These are phyloP conservation scores for Kluyveromyces starmeri DNA, from an alignment of 805 yeast species.

Conservation along the genomic window DNA sequence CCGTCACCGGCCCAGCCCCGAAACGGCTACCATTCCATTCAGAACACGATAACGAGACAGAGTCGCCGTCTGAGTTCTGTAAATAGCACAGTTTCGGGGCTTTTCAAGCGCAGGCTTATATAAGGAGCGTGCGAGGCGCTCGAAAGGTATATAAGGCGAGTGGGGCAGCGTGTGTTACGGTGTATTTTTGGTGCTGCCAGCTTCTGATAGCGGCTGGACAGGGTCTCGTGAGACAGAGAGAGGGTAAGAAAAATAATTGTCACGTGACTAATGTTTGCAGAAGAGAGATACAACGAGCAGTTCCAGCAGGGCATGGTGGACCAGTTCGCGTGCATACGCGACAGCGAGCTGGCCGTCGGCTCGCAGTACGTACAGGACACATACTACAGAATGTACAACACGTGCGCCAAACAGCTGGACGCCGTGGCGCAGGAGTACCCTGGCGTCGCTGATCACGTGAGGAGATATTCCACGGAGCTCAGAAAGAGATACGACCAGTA, in stretches of 20 bases:
- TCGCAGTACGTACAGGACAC: conserved; percentile 1
- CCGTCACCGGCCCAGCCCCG: too few species aligned
- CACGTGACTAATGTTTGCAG: conserved; percentile 1
- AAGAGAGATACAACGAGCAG: conserved; percentile 2
- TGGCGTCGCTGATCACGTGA: not conserved
- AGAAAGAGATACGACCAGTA: conserved; percentile 1
- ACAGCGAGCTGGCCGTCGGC: not conserved
- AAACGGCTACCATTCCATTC: too few species aligned
- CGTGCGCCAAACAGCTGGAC: not conserved
- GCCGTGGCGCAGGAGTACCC: conserved; percentile 1
- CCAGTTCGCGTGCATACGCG: conserved; percentile 2
- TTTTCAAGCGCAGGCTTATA: too few species aligned
- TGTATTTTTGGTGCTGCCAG: too few species aligned
- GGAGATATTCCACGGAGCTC: not conserved
- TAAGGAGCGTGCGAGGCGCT: too few species aligned
- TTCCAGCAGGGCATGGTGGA: conserved; percentile 4
- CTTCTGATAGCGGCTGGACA: too few species aligned
- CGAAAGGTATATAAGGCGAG: too few species aligned
- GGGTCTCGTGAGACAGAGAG: too few species aligned
- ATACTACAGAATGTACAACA: not conserved
- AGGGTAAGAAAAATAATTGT: conserved; percentile 1
- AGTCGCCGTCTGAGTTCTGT: too few species aligned
- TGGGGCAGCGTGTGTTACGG: too few species aligned
- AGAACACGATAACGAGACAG: too few species aligned
- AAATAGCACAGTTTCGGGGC: too few species aligned